Conservation (phyloP, 371 early-diverging fungal species). For the Synchytrium microbalum region DNA sequence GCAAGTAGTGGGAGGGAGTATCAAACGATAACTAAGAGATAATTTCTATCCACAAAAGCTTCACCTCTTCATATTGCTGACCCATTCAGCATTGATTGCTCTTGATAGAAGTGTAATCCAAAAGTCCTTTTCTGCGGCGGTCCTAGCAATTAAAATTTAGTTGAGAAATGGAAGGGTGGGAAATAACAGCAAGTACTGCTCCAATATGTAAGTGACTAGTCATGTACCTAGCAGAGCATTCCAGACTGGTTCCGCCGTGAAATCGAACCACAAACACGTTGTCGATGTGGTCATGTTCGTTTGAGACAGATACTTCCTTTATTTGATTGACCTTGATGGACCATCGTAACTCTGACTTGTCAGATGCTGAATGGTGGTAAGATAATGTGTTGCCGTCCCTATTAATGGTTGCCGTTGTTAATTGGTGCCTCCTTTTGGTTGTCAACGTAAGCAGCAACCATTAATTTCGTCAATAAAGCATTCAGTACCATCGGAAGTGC, state of each 20-base stretch:
- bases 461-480: too few species aligned
- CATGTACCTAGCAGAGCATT: neutral
- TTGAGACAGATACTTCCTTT: neutral
- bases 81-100: neutral
- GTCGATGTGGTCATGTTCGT: neutral
- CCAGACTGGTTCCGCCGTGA: neutral
- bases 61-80: neutral
- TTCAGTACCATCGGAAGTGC: neutral
- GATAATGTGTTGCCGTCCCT: neutral
- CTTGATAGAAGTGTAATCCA: neutral
- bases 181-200: too few species aligned
- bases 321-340: neutral
- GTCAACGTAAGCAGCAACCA: too few species aligned
- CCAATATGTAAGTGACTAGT: too few species aligned
- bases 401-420: too few species aligned
- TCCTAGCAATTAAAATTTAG: too few species aligned
- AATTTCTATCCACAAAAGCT: too few species aligned
- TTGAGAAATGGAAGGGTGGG: too few species aligned
- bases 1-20: too few species aligned
- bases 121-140: neutral
- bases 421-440: too few species aligned
- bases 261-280: conserved; percentile 1
- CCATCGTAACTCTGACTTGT: neutral
- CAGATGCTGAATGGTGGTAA: neutral
- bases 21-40: too few species aligned